Percentiles rank a stretch among this genome's conserved stretches.
Evolutionary conservation across 345 rosid genomes (phyloP).

Genomic region (Geranium rotundifolium): DNA sequence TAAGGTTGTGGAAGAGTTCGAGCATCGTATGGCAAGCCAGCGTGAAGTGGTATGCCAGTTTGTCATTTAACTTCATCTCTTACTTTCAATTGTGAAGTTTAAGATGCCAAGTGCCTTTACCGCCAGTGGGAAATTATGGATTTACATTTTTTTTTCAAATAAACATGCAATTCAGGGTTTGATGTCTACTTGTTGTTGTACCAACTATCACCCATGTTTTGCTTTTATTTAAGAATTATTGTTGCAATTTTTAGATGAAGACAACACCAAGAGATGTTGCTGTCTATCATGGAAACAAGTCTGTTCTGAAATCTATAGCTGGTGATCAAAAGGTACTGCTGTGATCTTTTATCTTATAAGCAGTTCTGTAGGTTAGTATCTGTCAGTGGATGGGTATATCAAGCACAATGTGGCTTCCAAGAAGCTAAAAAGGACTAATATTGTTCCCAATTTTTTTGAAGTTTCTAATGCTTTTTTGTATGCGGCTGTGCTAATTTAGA

Average conservation of each 20-base stretch:
- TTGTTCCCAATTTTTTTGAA: not conserved
- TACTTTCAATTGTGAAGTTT: too few species aligned
- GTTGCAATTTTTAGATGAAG: constrained; percentile 17
- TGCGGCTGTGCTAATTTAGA: constrained; percentile 16
- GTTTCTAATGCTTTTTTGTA: constrained; percentile 6
- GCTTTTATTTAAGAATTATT: too few species aligned
- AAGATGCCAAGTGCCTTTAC: too few species aligned
- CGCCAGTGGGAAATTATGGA: too few species aligned
- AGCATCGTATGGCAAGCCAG: constrained; percentile 64
- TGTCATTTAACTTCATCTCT: too few species aligned
- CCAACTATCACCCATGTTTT: too few species aligned
- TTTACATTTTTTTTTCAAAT: too few species aligned
- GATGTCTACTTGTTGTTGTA: too few species aligned
- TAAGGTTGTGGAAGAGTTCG: constrained; percentile 80
- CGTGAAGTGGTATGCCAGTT: constrained; percentile 40
- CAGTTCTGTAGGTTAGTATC: too few species aligned
- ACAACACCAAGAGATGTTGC: constrained; percentile 32
- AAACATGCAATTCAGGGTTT: too few species aligned
- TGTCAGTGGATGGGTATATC: too few species aligned
- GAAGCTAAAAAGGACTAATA: not conserved
- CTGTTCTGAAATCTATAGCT: constrained; percentile 26
- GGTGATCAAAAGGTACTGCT: constrained; percentile 44
- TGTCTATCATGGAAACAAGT: constrained; percentile 34
- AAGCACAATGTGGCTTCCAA: too few species aligned
- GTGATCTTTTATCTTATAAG: not conserved